Conservation (phyloP, 257 asterid species). For the Salvia splendens region DNA sequence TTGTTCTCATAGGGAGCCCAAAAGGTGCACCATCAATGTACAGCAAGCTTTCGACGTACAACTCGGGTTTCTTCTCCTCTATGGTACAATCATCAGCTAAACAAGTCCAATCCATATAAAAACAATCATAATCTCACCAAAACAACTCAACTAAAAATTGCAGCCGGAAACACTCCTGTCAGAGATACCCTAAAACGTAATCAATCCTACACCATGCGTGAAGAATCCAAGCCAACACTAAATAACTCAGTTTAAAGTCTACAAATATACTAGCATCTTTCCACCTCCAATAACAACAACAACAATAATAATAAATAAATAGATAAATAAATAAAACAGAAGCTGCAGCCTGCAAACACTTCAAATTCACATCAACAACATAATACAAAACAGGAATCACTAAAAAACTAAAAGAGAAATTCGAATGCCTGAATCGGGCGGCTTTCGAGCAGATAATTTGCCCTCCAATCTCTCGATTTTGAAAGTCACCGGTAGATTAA, state of each 20-base stretch:
- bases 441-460: conserved; percentile 49
- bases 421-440: conserved; percentile 60
- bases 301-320: too few relatives aligned
- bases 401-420: not conserved
- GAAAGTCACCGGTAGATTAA: conserved; percentile 88
- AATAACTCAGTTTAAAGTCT: conserved; percentile 14
- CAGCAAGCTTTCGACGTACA: conserved; percentile 79
- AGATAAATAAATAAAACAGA: not conserved
- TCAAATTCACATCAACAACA: not conserved
- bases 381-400: conserved; percentile 4
- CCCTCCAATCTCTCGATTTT: conserved; percentile 93
- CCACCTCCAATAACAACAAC: too few relatives aligned
- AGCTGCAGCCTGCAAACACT: conserved; percentile 8
- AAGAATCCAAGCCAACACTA: conserved; percentile 18
- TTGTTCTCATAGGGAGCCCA: conserved; percentile 95
- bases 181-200: not conserved
- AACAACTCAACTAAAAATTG: conserved; percentile 20
- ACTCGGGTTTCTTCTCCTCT: conserved; percentile 81
- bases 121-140: conserved; percentile 19
- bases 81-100: conserved; percentile 57
- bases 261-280: not conserved
- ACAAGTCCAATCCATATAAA: not conserved
- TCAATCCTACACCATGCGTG: conserved; percentile 16
- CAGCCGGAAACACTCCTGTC: not conserved
- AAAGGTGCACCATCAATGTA: conserved; percentile 94